Evolutionary conservation across 306 rosid species (phyloP).

Genomic region (Fragaria iinumae): DNA sequence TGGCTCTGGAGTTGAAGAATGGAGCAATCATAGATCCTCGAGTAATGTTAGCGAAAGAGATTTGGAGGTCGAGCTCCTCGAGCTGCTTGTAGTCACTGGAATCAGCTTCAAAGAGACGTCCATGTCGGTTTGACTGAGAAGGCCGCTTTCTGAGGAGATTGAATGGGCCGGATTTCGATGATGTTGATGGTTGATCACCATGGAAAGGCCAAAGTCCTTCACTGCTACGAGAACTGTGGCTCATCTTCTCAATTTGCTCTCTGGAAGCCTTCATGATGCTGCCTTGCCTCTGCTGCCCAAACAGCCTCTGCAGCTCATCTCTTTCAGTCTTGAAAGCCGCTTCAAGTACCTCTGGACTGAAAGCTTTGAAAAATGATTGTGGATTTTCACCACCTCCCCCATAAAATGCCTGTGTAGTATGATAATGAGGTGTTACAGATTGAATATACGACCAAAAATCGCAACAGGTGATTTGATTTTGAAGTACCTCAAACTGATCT

Average conservation of each 20-base stretch:
- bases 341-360: conserved; percentile 61
- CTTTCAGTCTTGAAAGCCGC: conserved; percentile 45
- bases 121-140: conserved; percentile 45
- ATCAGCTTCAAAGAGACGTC: conserved; percentile 44
- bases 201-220: conserved; percentile 54
- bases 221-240: conserved; percentile 25
- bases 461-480: not conserved
- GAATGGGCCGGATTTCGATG: conserved; percentile 34
- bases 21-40: conserved; percentile 50
- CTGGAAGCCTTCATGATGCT: conserved; percentile 43
- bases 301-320: conserved; percentile 38
- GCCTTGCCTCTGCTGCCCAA: conserved; percentile 43
- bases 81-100: conserved; percentile 29
- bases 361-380: conserved; percentile 59
- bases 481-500: conserved; percentile 42
- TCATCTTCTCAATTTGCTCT: conserved; percentile 42
- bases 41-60: conserved; percentile 55
- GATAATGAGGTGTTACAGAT: not conserved
- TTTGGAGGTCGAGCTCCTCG: conserved; percentile 35
- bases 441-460: not conserved
- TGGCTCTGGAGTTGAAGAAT: conserved; percentile 46
- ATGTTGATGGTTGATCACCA: conserved; percentile 8
- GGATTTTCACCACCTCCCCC: conserved; percentile 51
- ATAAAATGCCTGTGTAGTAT: conserved; percentile 38
- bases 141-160: conserved; percentile 44